Evolutionary conservation across 1,139 yeast genomes (phyloP).

Genomic region (Hansenula lynferdii): DNA sequence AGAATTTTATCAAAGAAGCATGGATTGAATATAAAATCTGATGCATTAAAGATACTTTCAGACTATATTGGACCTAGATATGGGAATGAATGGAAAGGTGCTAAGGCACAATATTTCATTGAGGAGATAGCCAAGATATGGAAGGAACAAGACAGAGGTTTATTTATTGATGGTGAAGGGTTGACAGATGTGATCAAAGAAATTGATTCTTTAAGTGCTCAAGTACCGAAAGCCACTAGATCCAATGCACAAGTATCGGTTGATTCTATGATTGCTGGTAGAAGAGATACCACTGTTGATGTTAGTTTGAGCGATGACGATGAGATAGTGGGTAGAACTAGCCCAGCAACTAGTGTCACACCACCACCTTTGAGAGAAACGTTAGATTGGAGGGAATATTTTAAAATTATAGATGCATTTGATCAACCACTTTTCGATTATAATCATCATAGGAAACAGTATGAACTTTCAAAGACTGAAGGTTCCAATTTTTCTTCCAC

Average conservation of each 20-base stretch:
- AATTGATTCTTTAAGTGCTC: conserved; percentile 22
- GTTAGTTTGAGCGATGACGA: conserved; percentile 18
- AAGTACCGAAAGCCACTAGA: conserved; percentile 9
- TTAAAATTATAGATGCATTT: conserved; percentile 58
- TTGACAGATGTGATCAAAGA: conserved; percentile 62
- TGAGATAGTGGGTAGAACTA: conserved; percentile 9
- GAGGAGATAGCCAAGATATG: conserved; percentile 80
- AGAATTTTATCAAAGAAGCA: conserved; percentile 86
- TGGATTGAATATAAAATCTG: conserved; percentile 84
- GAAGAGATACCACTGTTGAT: conserved; percentile 34
- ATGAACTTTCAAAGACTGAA: conserved; percentile 30
- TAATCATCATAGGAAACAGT: conserved; percentile 63
- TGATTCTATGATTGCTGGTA: conserved; percentile 20
- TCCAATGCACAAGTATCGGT: conserved; percentile 8
- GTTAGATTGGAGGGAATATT: conserved; percentile 69
- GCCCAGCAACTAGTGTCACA: conserved; percentile 22
- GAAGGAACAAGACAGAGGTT: conserved; percentile 86
- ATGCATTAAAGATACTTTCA: conserved; percentile 72
- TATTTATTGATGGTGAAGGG: conserved; percentile 76
- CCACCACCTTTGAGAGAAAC: conserved; percentile 19
- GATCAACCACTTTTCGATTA: conserved; percentile 65
- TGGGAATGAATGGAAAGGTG: conserved; percentile 84
- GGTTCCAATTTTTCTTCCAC: conserved; percentile 22
- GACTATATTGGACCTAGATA: conserved; percentile 67
- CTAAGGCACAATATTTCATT: conserved; percentile 58